These are phyloP conservation scores for Ceratorhiza oryzae-sativae DNA, from an alignment of 1,284 basidiomycete species.

Conservation along the genomic window DNA sequence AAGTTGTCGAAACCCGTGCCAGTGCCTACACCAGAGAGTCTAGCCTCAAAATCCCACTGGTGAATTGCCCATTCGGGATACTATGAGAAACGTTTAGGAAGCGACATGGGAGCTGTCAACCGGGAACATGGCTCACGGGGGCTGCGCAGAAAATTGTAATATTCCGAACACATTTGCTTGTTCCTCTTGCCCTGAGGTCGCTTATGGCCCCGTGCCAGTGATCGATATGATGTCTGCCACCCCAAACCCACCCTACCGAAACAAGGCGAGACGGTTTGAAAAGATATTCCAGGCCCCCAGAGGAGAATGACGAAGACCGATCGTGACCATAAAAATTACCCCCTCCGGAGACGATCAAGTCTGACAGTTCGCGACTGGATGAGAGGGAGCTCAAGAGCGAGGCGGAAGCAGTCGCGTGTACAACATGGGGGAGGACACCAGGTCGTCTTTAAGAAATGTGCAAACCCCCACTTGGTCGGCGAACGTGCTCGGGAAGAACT, in stretches of 20 bases:
- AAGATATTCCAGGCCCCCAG: not conserved
- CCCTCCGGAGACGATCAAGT: not conserved
- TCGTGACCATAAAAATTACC: not conserved
- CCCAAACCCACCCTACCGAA: not conserved
- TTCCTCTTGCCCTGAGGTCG: no score
- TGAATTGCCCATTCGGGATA: not conserved
- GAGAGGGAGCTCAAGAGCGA: not conserved
- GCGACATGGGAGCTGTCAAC: no score
- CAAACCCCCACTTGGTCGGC: no score
- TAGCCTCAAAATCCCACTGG: not conserved
- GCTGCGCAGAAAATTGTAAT: not conserved
- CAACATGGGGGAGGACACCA: not conserved
- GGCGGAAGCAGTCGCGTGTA: not conserved
- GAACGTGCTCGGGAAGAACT: not conserved
- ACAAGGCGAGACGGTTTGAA: not conserved
- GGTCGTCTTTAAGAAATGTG: not conserved
- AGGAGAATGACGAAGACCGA: not conserved
- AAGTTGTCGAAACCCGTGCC: not conserved
- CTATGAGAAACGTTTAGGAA: no score
- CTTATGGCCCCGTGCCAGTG: not conserved
- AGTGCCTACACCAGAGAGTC: not conserved
- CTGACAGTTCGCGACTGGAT: not conserved
- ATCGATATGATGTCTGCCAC: no score
- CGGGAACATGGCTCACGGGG: not conserved
- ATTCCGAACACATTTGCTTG: no score